These are phyloP conservation scores for Inga oerstediana DNA, from an alignment of 306 rosid species.

Conservation along the genomic window DNA sequence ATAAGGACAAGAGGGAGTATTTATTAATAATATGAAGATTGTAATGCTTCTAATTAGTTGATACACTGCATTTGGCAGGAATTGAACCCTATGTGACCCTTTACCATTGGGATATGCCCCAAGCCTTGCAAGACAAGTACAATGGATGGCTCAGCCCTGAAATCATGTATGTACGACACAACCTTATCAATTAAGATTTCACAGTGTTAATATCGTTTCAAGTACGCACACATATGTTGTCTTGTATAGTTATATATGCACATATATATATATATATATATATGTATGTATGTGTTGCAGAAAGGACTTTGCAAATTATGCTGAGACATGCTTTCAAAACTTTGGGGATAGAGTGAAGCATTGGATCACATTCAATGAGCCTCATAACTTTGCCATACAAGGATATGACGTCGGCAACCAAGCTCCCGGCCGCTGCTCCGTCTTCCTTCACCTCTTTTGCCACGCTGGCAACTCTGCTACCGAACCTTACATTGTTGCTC, in stretches of 20 bases:
- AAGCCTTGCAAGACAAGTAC: conserved; percentile 20
- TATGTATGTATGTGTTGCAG: not conserved
- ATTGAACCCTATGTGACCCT: conserved; percentile 21
- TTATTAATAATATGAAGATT: not conserved
- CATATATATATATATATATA: not conserved
- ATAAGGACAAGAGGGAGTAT: too few species aligned
- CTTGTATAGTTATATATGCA: not conserved
- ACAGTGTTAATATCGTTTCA: not conserved
- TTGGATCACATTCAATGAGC: conserved; percentile 77
- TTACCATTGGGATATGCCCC: conserved; percentile 11
- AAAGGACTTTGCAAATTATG: not conserved
- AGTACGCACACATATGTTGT: too few species aligned
- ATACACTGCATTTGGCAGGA: not conserved
- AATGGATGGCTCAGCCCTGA: conserved; percentile 19
- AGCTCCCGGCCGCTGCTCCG: conserved; percentile 16
- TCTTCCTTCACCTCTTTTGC: conserved; percentile 1
- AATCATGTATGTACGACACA: not conserved
- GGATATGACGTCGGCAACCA: conserved; percentile 6
- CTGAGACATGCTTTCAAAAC: conserved; percentile 33
- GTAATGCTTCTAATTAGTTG: not conserved
- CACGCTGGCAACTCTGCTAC: not conserved
- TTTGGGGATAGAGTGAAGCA: conserved; percentile 76
- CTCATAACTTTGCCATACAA: not conserved
- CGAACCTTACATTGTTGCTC: conserved; percentile 6
- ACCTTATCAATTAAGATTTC: too few species aligned